phyloP scores from a whole-genome alignment of 2,329 filamentous ascomycete species.

The Phoma sp. region DNA sequence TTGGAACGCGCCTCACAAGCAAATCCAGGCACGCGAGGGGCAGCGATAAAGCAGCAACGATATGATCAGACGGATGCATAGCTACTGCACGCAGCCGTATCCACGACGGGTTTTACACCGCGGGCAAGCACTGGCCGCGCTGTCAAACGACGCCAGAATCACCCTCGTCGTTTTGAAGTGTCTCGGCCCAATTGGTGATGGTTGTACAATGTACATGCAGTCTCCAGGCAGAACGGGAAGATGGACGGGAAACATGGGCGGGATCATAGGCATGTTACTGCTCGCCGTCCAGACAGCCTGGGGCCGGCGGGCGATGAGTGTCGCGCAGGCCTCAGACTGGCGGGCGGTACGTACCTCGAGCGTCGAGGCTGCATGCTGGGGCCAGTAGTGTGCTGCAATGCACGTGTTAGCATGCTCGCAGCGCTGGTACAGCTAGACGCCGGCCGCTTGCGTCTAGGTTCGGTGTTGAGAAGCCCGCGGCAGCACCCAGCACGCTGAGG shows the following conservation, averaged over 20 bases:
- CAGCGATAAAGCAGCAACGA: slow-evolving; percentile 7
- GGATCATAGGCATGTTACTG: slow-evolving; percentile 4
- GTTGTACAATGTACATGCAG: slow-evolving; percentile 5
- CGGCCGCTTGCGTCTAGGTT: slow-evolving; percentile 15
- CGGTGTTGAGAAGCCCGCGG: not conserved
- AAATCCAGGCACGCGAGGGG: slow-evolving; percentile 6
- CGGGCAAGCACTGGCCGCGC: slow-evolving; percentile 1
- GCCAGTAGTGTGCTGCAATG: slow-evolving; percentile 9
- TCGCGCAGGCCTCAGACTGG: not conserved
- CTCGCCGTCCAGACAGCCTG: not conserved
- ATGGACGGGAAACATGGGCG: too few species aligned
- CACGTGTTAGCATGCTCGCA: slow-evolving; percentile 14
- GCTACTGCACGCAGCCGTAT: slow-evolving; percentile 17
- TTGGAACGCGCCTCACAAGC: not conserved
- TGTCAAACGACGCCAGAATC: not conserved
- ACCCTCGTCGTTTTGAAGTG: slow-evolving; percentile 4
- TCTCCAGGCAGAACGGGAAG: not conserved
- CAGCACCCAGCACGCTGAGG: not conserved
- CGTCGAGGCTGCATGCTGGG: slow-evolving; percentile 5
- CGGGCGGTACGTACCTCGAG: slow-evolving; percentile 8
- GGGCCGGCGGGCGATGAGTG: not conserved
- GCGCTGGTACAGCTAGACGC: slow-evolving; percentile 12
- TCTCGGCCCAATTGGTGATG: slow-evolving; percentile 1
- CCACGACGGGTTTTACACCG: slow-evolving; percentile 6
- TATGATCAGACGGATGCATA: slow-evolving; percentile 4